Conservation (phyloP, 805 yeast genomes). For the Saturnispora saitoi region DNA sequence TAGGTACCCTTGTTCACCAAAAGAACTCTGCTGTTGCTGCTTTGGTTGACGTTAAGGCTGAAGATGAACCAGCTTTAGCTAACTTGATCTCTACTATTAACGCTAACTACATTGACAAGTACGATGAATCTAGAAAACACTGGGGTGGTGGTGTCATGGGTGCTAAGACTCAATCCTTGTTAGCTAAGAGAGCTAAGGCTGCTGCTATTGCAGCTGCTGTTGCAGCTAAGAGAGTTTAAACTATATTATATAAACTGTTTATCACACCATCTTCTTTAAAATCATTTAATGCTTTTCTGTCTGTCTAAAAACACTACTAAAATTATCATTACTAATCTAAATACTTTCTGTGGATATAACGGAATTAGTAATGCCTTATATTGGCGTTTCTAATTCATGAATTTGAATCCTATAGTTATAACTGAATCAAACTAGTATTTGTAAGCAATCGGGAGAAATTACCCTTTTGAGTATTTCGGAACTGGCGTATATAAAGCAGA, state of each 20-base stretch:
- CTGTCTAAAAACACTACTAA: too few relatives aligned
- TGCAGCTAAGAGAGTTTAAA: slow-evolving; percentile 31
- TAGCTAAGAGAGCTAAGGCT: slow-evolving; percentile 62
- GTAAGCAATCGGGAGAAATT: background rate
- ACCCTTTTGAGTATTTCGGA: too few relatives aligned
- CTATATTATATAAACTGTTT: background rate
- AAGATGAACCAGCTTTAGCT: slow-evolving; percentile 92
- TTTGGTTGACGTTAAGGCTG: slow-evolving; percentile 87
- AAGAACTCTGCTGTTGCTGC: slow-evolving; percentile 97
- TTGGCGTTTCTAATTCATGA: too few relatives aligned
- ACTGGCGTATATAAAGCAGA: too few relatives aligned
- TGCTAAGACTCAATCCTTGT: slow-evolving; percentile 82
- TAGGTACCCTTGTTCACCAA: slow-evolving; percentile 95
- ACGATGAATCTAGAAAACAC: slow-evolving; percentile 94
- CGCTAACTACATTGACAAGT: slow-evolving; percentile 88
- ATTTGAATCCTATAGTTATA: too few relatives aligned
- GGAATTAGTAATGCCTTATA: too few relatives aligned
- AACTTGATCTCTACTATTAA: slow-evolving; percentile 87
- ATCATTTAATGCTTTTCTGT: too few relatives aligned
- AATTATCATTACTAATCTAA: too few relatives aligned
- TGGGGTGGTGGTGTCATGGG: slow-evolving; percentile 99
- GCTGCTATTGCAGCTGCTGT: slow-evolving; percentile 48
- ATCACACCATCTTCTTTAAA: too few relatives aligned
- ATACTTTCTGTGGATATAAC: too few relatives aligned
- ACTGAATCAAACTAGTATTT: too few relatives aligned